Conservation (phyloP, 495 filamentous ascomycete species). For the Saxophila tyrrhenica region DNA sequence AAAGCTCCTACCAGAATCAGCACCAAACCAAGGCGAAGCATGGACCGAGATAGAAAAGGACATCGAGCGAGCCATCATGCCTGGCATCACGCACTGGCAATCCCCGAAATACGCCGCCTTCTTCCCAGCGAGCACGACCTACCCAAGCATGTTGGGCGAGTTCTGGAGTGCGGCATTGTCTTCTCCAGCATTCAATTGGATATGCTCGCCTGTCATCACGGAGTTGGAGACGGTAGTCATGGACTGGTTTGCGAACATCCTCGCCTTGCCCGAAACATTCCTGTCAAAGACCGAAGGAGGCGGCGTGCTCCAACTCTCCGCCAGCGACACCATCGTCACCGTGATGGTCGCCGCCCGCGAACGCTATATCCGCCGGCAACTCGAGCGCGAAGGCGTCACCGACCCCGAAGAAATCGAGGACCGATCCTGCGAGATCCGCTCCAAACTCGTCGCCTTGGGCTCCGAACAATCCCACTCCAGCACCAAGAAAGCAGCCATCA, state of each 20-base stretch:
- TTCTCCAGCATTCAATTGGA: conserved; percentile 92
- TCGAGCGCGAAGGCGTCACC: conserved; percentile 37
- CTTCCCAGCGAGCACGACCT: conserved; percentile 74
- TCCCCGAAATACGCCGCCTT: conserved; percentile 95
- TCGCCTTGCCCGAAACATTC: conserved; percentile 64
- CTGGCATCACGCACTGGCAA: conserved; percentile 91
- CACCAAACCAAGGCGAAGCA: conserved; percentile 61
- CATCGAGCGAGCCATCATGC: conserved; percentile 79
- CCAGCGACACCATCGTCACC: conserved; percentile 77
- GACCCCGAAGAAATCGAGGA: conserved; percentile 51
- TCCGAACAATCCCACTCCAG: conserved; percentile 71
- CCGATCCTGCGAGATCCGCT: conserved; percentile 51
- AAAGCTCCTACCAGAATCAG: conserved; percentile 60
- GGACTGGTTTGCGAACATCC: conserved; percentile 74
- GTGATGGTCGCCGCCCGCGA: conserved; percentile 85
- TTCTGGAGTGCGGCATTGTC: conserved; percentile 84
- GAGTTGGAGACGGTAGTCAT: conserved; percentile 91
- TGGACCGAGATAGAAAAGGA: conserved; percentile 78
- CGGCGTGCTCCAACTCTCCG: conserved; percentile 90
- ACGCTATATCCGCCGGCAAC: conserved; percentile 37
- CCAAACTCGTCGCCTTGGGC: conserved; percentile 67
- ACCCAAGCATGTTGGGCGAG: conserved; percentile 83
- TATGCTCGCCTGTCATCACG: conserved; percentile 89
- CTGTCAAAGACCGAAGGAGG: conserved; percentile 69
- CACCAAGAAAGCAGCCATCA: conserved; percentile 76